phyloP scores from a whole-genome alignment of 129 eudicot genomes.

The Saposhnikovia divaricata region DNA sequence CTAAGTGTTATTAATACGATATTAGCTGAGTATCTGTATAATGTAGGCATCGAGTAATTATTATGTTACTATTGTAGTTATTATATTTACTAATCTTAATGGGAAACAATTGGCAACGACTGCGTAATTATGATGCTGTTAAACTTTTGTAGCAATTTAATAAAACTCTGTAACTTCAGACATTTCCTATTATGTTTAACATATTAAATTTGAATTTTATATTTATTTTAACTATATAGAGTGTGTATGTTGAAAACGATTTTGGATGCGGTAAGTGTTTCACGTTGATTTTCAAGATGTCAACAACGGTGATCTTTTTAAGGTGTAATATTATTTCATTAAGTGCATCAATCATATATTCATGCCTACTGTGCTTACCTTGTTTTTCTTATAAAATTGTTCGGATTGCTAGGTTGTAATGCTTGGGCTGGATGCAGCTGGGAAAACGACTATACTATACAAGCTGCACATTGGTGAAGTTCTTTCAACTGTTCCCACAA shows the following conservation, averaged over 20 bases:
- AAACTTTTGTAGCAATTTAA: not conserved
- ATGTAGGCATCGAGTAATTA: not conserved
- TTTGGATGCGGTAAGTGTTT: not conserved
- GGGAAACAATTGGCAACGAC: too few relatives aligned
- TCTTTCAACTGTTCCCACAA: constrained; percentile 93
- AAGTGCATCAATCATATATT: not conserved
- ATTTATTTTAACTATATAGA: not conserved
- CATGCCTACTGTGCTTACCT: not conserved
- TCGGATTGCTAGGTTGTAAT: constrained; percentile 73
- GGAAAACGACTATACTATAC: constrained; percentile 94
- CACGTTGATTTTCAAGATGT: not conserved
- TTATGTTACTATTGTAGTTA: not conserved
- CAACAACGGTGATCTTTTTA: not conserved
- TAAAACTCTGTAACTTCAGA: not conserved
- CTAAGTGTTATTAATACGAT: not conserved
- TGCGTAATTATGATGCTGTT: not conserved
- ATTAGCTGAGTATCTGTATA: not conserved
- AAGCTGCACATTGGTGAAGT: constrained; percentile 98
- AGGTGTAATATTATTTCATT: not conserved
- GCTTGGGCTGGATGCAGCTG: constrained; percentile 99
- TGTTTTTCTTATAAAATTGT: not conserved
- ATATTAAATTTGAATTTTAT: not conserved
- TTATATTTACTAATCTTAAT: not conserved
- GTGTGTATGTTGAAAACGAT: not conserved
- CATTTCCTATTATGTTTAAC: not conserved